Percentiles rank a stretch among this genome's conserved stretches.
Conservation (phyloP, 495 filamentous ascomycete species). For the Cudoniella acicularis region DNA sequence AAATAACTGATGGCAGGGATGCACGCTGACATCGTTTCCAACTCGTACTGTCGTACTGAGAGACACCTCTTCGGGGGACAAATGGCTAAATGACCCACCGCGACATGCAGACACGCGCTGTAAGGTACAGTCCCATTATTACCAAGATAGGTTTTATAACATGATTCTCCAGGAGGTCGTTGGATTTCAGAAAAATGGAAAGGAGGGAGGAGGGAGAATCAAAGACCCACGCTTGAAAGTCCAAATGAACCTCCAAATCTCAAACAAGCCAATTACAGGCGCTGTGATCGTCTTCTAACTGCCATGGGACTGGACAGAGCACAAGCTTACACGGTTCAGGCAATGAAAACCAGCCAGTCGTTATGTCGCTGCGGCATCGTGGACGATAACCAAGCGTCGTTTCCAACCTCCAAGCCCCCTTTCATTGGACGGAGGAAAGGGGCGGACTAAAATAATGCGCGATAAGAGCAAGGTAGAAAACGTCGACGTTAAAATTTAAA, state of each 20-base stretch:
- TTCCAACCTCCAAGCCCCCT: too few species aligned
- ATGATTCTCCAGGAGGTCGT: background rate
- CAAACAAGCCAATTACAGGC: constrained; percentile 10
- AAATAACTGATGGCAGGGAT: background rate
- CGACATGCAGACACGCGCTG: background rate
- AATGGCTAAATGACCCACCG: background rate
- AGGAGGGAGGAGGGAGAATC: background rate
- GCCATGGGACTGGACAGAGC: too few species aligned
- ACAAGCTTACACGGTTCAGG: too few species aligned
- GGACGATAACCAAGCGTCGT: too few species aligned
- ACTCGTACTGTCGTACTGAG: background rate
- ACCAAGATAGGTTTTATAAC: background rate
- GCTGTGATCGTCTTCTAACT: too few species aligned
- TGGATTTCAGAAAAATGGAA: background rate
- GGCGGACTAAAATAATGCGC: too few species aligned
- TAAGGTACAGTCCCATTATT: background rate
- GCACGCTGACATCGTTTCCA: background rate
- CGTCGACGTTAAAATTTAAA: background rate
- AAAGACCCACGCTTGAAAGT: background rate
- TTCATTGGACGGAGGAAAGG: too few species aligned
- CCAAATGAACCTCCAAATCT: background rate
- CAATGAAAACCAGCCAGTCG: too few species aligned
- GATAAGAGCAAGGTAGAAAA: too few species aligned
- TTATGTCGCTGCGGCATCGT: too few species aligned
- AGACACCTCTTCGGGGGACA: background rate